phyloP scores from a whole-genome alignment of 371 early-diverging fungal species.

The Rhizopus sp. region DNA sequence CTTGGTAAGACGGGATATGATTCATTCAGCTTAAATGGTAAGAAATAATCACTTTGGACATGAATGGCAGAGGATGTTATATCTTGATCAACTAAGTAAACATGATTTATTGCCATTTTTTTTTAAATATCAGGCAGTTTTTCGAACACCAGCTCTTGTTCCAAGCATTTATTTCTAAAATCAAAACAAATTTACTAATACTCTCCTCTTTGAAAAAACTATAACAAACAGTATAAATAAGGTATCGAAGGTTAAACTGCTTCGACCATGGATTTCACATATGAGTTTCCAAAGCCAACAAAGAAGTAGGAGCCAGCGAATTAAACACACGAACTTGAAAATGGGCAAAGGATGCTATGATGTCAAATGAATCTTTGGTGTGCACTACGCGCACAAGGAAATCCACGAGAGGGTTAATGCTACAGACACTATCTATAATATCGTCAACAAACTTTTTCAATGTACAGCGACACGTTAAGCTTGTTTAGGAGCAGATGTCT shows the following conservation, averaged over 20 bases:
- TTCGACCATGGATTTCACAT: too few relatives aligned
- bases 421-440: too few relatives aligned
- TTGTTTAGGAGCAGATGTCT: too few relatives aligned
- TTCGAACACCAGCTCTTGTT: conserved; percentile 3
- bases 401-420: too few relatives aligned
- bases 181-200: conserved; percentile 9
- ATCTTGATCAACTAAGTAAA: conserved; percentile 9
- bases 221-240: conserved; percentile 12
- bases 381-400: too few relatives aligned
- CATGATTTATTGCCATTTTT: conserved; percentile 15
- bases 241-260: conserved; percentile 6
- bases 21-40: conserved; percentile 10
- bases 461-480: too few relatives aligned
- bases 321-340: too few relatives aligned
- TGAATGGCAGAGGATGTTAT: conserved; percentile 2
- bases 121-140: conserved; percentile 2
- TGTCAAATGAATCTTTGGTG: too few relatives aligned
- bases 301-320: too few relatives aligned
- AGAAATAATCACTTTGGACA: conserved; percentile 7
- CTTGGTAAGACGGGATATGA: conserved; percentile 7
- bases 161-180: conserved; percentile 12
- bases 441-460: too few relatives aligned
- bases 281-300: too few relatives aligned
- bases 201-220: conserved; percentile 12
- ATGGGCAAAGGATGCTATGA: too few relatives aligned